phyloP scores from a whole-genome alignment of 345 rosid species.

The Salix arbutifolia region DNA sequence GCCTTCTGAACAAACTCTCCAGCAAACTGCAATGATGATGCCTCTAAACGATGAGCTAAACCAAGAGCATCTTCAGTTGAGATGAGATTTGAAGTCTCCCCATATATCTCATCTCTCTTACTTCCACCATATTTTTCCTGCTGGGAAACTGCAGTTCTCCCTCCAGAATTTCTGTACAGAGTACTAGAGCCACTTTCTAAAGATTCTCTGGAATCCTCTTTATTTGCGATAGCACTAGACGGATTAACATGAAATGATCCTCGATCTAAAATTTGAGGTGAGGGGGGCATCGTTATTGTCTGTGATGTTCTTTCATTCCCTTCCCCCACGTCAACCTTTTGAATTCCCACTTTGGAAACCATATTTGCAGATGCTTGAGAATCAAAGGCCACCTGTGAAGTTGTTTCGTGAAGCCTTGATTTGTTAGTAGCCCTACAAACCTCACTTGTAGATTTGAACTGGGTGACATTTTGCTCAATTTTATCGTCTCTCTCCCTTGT shows the following conservation, averaged over 20 bases:
- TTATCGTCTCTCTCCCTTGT: constrained; percentile 22
- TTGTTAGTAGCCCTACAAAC: constrained; percentile 18
- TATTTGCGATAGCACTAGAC: constrained; percentile 24
- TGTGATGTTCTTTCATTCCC: constrained; percentile 41
- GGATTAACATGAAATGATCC: constrained; percentile 27
- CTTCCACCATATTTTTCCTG: constrained; percentile 25
- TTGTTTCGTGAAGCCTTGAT: constrained; percentile 30
- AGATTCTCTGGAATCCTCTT: constrained; percentile 36
- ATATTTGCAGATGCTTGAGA: constrained; percentile 38
- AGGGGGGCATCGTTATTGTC: constrained; percentile 47
- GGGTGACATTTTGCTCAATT: constrained; percentile 32
- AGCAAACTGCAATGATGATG: constrained; percentile 47
- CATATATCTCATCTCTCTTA: constrained; percentile 27
- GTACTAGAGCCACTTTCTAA: constrained; percentile 44
- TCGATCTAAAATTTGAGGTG: constrained; percentile 47
- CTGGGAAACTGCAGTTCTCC: constrained; percentile 23
- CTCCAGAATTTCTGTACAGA: constrained; percentile 27
- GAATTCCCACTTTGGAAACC: constrained; percentile 31
- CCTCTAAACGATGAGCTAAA: constrained; percentile 60
- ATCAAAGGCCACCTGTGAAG: constrained; percentile 33
- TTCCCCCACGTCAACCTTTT: constrained; percentile 32
- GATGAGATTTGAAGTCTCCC: constrained; percentile 26
- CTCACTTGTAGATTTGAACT: constrained; percentile 31
- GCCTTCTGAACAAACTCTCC: constrained; percentile 74
- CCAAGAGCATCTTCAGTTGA: constrained; percentile 56